Evolutionary conservation across 176 grass and related monocot species (phyloP).

Genomic region (Cocos nucifera): DNA sequence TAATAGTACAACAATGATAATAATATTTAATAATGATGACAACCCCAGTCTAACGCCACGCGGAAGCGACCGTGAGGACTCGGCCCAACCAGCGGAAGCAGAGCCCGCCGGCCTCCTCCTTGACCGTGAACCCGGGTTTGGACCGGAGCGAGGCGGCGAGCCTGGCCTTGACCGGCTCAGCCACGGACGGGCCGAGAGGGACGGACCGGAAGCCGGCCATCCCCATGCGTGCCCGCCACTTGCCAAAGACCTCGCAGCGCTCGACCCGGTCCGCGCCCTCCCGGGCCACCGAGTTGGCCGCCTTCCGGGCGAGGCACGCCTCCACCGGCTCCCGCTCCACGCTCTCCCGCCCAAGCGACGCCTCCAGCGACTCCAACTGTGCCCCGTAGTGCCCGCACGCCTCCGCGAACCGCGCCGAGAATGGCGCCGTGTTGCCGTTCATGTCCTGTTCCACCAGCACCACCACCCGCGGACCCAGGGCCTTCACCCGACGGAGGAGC

Average conservation of each 20-base stretch:
- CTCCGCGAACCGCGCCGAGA: not conserved
- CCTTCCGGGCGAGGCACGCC: not conserved
- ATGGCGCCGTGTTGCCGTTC: slow-evolving; percentile 3
- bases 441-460: not conserved
- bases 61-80: not conserved
- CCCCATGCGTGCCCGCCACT: slow-evolving; percentile 7
- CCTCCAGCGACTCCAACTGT: not conserved
- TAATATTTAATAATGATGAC: too few relatives aligned
- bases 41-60: not conserved
- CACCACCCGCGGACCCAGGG: not conserved
- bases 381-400: slow-evolving; percentile 5
- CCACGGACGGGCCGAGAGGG: not conserved
- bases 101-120: slow-evolving; percentile 3
- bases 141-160: too few relatives aligned
- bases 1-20: too few relatives aligned
- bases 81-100: not conserved
- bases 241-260: slow-evolving; percentile 7
- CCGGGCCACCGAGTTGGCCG: slow-evolving; percentile 2
- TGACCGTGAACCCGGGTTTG: not conserved
- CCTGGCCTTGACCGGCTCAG: too few relatives aligned
- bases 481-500: not conserved
- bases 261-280: not conserved
- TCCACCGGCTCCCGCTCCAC: not conserved
- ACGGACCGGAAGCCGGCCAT: not conserved
- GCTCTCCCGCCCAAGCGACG: not conserved